These are phyloP conservation scores for Clitopilus hobsonii DNA, from an alignment of 768 basidiomycete species.

Conservation along the genomic window DNA sequence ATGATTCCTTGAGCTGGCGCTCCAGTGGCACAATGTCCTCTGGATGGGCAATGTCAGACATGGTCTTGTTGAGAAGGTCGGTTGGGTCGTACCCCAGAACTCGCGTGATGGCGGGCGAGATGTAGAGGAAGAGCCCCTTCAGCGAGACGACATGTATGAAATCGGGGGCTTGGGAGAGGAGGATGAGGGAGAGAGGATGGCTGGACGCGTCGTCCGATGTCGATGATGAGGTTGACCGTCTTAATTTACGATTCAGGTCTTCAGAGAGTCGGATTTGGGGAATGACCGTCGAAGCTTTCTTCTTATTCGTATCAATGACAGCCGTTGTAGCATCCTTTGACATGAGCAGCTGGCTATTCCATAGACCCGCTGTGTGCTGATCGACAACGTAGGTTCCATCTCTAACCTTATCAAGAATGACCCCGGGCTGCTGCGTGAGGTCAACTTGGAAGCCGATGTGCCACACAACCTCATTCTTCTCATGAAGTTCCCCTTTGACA, in stretches of 20 bases:
- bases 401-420: conserved; percentile 72
- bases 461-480: conserved; percentile 70
- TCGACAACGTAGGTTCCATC: conserved; percentile 77
- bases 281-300: conserved; percentile 25
- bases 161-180: conserved; percentile 66
- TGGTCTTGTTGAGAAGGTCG: conserved; percentile 74
- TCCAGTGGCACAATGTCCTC: conserved; percentile 88
- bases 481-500: conserved; percentile 38
- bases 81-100: conserved; percentile 85
- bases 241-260: conserved; percentile 42
- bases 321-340: not conserved
- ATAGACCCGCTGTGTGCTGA: conserved; percentile 30
- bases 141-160: conserved; percentile 89
- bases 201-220: conserved; percentile 25
- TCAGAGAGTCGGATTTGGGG: conserved; percentile 47
- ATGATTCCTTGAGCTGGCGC: conserved; percentile 84
- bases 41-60: conserved; percentile 83
- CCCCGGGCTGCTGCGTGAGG: conserved; percentile 79
- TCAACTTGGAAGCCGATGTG: conserved; percentile 97
- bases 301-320: conserved; percentile 8
- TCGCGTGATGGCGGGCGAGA: conserved; percentile 72
- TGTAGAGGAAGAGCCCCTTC: conserved; percentile 90
- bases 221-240: conserved; percentile 35
- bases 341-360: not conserved
- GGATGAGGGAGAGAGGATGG: conserved; percentile 48